Evolutionary conservation across 2,329 filamentous ascomycete species (phyloP).

Genomic region (Apiospora arundinis): DNA sequence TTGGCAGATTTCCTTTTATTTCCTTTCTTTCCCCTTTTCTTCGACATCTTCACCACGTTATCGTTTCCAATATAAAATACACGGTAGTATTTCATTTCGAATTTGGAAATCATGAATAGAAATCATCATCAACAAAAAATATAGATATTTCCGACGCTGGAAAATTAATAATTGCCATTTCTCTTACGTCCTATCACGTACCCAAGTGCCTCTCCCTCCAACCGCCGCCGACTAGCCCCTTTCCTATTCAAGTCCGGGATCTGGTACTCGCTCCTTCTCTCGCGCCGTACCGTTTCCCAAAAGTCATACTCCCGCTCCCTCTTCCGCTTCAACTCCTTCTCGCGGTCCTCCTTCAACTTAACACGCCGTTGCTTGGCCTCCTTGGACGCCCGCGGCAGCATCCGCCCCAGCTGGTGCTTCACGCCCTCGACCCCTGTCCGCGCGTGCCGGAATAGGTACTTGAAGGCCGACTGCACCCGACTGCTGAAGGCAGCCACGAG

Average conservation of each 20-base stretch:
- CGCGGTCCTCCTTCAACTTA: slow-evolving; percentile 31
- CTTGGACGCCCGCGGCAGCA: slow-evolving; percentile 38
- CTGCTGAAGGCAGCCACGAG: slow-evolving; percentile 64
- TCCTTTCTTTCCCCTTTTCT: too few species aligned
- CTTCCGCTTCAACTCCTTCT: slow-evolving; percentile 29
- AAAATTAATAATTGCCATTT: not conserved
- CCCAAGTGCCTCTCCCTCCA: slow-evolving; percentile 20
- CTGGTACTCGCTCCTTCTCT: slow-evolving; percentile 40
- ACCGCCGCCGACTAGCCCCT: not conserved
- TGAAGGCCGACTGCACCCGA: slow-evolving; percentile 44
- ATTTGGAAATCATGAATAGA: too few species aligned
- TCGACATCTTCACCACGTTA: too few species aligned
- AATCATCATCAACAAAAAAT: too few species aligned
- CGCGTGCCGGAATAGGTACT: slow-evolving; percentile 32
- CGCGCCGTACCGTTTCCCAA: slow-evolving; percentile 45
- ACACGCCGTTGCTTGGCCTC: slow-evolving; percentile 33
- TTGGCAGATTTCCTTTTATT: too few species aligned
- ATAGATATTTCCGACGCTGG: too few species aligned
- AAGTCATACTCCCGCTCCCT: slow-evolving; percentile 47
- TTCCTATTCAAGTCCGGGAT: slow-evolving; percentile 46
- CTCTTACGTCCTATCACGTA: too few species aligned
- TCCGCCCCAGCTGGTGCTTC: slow-evolving; percentile 29
- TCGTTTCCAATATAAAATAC: too few species aligned
- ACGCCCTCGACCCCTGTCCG: slow-evolving; percentile 23
- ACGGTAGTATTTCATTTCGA: too few species aligned